phyloP scores from a whole-genome alignment of 1,284 basidiomycete species.

The Thecaphora thlaspeos region DNA sequence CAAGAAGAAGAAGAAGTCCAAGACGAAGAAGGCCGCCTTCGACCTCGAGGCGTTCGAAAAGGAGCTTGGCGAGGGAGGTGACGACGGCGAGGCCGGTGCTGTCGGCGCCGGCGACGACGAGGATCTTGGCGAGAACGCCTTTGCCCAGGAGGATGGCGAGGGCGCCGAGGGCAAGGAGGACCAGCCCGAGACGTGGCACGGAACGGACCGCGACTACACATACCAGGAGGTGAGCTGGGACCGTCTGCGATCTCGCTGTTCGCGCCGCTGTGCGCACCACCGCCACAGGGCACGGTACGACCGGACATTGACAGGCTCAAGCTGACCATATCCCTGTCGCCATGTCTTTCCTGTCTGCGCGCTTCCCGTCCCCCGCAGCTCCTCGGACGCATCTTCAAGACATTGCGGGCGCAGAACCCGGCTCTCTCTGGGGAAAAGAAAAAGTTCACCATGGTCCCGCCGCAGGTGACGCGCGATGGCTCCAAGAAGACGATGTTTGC shows the following conservation, averaged over 20 bases:
- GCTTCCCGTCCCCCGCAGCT: slow-evolving; percentile 64
- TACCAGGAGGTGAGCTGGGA: slow-evolving; percentile 71
- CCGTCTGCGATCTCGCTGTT: no score
- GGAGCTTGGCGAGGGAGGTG: slow-evolving; percentile 59
- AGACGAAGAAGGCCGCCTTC: slow-evolving; percentile 56
- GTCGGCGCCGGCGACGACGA: slow-evolving; percentile 58
- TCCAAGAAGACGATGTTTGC: slow-evolving; percentile 97
- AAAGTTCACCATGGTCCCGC: slow-evolving; percentile 98
- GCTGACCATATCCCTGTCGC: no score
- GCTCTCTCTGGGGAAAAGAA: slow-evolving; percentile 72
- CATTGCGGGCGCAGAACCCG: slow-evolving; percentile 90
- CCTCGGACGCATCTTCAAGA: slow-evolving; percentile 84
- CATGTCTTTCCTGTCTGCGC: slow-evolving; percentile 11
- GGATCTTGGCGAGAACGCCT: slow-evolving; percentile 50
- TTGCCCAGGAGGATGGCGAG: slow-evolving; percentile 32
- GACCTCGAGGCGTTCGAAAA: slow-evolving; percentile 59
- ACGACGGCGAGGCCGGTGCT: slow-evolving; percentile 67
- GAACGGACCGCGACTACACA: slow-evolving; percentile 87
- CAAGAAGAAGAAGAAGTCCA: slow-evolving; percentile 62
- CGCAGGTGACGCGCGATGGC: slow-evolving; percentile 84
- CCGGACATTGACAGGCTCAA: no score
- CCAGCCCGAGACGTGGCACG: slow-evolving; percentile 67
- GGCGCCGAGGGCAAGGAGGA: slow-evolving; percentile 32
- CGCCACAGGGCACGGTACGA: no score
- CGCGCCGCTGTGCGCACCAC: no score